Conservation (phyloP, 352 stramenopile genomes). For the Globisporangium acanthophoron region DNA sequence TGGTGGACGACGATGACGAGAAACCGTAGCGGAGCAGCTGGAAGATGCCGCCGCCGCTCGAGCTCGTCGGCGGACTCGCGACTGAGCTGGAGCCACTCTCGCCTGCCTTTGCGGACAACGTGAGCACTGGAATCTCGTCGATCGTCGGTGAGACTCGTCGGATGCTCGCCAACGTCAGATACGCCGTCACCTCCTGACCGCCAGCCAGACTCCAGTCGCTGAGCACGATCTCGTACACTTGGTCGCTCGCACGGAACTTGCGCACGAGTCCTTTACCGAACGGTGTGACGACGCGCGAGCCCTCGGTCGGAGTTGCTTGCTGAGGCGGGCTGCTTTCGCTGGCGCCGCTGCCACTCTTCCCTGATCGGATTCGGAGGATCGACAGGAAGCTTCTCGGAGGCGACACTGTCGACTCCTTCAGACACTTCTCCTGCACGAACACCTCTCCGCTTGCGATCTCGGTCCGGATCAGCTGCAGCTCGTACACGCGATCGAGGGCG, state of each 20-base stretch:
- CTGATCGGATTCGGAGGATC: slow-evolving; percentile 35
- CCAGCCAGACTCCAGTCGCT: slow-evolving; percentile 42
- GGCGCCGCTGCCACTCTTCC: slow-evolving; percentile 9
- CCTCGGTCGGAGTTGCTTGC: slow-evolving; percentile 16
- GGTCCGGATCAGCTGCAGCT: slow-evolving; percentile 50
- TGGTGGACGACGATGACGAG: slow-evolving; percentile 10
- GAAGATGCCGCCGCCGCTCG: slow-evolving; percentile 46
- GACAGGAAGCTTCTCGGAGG: slow-evolving; percentile 68
- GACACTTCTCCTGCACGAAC: slow-evolving; percentile 48
- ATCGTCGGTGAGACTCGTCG: slow-evolving; percentile 18
- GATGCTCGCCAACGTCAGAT: slow-evolving; percentile 42
- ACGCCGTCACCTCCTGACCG: slow-evolving; percentile 39
- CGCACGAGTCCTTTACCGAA: slow-evolving; percentile 58
- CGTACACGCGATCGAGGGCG: slow-evolving; percentile 54
- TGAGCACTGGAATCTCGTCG: slow-evolving; percentile 31
- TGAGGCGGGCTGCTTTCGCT: slow-evolving; percentile 1
- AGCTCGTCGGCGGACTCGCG: slow-evolving; percentile 23
- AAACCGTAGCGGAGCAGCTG: slow-evolving; percentile 65
- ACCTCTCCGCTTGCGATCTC: slow-evolving; percentile 30
- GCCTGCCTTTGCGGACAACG: slow-evolving; percentile 18
- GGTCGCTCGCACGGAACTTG: slow-evolving; percentile 34
- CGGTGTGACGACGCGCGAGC: slow-evolving; percentile 40
- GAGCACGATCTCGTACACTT: slow-evolving; percentile 45
- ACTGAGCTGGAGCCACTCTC: neutral
- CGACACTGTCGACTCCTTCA: slow-evolving; percentile 46